Conservation (phyloP, 106 monocot species). For the Dendrobium officinale region DNA sequence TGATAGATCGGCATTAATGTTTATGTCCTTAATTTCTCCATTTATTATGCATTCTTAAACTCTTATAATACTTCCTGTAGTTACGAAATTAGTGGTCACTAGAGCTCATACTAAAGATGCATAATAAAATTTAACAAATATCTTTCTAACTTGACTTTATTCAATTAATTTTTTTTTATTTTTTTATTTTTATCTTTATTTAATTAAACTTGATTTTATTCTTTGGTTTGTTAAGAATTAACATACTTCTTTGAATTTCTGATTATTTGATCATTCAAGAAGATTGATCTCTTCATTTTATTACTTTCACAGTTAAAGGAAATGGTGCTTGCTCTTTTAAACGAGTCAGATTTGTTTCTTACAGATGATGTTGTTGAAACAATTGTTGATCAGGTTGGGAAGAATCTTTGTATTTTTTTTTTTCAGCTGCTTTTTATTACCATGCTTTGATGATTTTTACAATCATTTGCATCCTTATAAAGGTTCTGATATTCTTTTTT, state of each 20-base stretch:
- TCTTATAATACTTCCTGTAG: too few relatives aligned
- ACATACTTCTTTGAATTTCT: neutral
- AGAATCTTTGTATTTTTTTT: neutral
- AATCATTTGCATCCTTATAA: neutral
- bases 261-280: neutral
- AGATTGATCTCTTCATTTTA: neutral
- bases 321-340: conserved; percentile 82
- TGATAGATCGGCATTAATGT: too few relatives aligned
- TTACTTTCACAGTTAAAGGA: conserved; percentile 57
- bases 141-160: neutral
- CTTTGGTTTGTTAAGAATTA: neutral
- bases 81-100: too few relatives aligned
- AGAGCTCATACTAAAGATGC: too few relatives aligned
- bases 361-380: conserved; percentile 62
- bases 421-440: too few relatives aligned
- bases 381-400: conserved; percentile 50
- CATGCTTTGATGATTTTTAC: too few relatives aligned
- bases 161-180: neutral
- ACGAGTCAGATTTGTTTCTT: conserved; percentile 73
- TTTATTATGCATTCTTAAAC: too few relatives aligned
- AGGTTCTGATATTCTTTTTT: neutral
- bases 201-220: neutral
- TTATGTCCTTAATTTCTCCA: too few relatives aligned
- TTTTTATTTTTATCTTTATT: too few relatives aligned
- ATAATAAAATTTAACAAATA: neutral